Base-by-base conservation (phyloP, 257 asterid genomes). In the Plantago elongata region DNA sequence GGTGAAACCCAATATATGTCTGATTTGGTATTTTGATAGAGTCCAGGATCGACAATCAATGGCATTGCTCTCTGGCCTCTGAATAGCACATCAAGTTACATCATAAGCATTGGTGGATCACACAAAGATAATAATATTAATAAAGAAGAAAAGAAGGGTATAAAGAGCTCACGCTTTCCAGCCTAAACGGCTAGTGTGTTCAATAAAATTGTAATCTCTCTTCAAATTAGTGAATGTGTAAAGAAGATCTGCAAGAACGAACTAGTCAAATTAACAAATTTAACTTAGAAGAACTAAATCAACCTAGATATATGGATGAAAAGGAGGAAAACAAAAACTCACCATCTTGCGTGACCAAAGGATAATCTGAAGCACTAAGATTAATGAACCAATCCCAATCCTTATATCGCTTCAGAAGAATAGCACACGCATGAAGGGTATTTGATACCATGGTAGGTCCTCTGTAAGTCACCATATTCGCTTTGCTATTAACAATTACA, bases 11-110 rank as follows among this genome's bases (percentile, higher is more conserved):
- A 62, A 60, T 78, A 84, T 72, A 87, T 79, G 65, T 87, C 85
- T 37, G 94, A 75, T 67, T 84, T 87, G 13, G 76, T 81, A 22
- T 70, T 71, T 69, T 77, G 94, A 69, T 79, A 87, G 29, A 87
- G 94, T 64, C 96, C 96, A 12, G 96, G 94, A 71, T 84, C 94
- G 52, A 87, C 61, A 30, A 87, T 83, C 74, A 87, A 68, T 3
- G 96, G 96, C 96, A 80, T 82, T 56, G 91, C 96, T 72, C 96
- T 77, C 13, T 77, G 75, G 61, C 64, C 11, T 62, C 96, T 84
- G 79, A 57, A 83, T 27, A 9, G 18, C 58, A 61, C 51, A 56
- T 22, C 59, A 66, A 63, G 16, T 37, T 17, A 42, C 51, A 57
- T 54, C 45, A 67, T 63, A 29, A 70, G 56, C 58, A 29, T 49